These are phyloP conservation scores for Lactarius vividus DNA, from an alignment of 768 basidiomycete genomes.

Conservation along the genomic window DNA sequence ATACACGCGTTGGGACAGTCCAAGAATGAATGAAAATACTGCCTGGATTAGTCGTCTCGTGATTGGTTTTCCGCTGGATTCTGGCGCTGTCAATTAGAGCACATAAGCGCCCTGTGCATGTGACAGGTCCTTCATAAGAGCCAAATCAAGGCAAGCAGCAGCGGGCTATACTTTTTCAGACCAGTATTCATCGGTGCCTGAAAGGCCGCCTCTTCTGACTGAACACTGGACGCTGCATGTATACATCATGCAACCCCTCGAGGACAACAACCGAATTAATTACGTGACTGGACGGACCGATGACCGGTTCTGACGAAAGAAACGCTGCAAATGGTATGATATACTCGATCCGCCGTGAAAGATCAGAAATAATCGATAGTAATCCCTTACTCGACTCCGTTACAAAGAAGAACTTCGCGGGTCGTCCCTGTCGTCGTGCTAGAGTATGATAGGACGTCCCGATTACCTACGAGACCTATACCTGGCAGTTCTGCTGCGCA, in stretches of 20 bases:
- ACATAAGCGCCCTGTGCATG: background rate
- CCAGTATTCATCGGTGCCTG: background rate
- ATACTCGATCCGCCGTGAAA: background rate
- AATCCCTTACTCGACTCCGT: background rate
- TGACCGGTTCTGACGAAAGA: background rate
- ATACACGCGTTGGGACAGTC: slow-evolving; percentile 1
- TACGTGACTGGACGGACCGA: background rate
- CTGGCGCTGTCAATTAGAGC: background rate
- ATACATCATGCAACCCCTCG: background rate
- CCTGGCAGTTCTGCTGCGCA: background rate
- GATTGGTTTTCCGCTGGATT: background rate
- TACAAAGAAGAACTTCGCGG: background rate
- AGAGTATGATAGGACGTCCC: background rate
- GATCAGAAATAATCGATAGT: background rate
- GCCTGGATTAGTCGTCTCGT: background rate
- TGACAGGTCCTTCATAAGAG: background rate
- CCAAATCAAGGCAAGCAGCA: background rate
- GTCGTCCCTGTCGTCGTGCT: background rate
- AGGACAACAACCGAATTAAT: background rate
- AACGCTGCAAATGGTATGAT: background rate
- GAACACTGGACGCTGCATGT: background rate
- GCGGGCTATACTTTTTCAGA: background rate
- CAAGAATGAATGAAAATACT: background rate
- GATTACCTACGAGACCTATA: background rate
- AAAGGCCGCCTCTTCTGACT: background rate